Base-by-base conservation (phyloP, 2,329 filamentous ascomycete genomes). In the Gyromitra esculenta region DNA sequence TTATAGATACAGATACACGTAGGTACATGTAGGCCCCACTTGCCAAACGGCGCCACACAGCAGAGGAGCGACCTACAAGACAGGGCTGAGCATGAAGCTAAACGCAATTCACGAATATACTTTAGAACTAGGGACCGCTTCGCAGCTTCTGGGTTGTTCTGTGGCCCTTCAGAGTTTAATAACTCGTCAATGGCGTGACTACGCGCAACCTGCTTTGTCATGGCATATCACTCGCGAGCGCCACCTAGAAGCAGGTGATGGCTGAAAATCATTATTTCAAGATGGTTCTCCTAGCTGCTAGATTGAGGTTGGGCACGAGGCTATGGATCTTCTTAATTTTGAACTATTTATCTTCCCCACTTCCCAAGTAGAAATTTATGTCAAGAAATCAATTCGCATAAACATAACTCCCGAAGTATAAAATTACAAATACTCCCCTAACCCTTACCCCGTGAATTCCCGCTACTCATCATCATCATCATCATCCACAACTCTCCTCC, bases 401-500 rank as follows among this genome's bases (percentile, higher is more conserved):
- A 54, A 59, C 37, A n/a, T 60, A 69, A 69, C 66, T 69, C 66
- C 52, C 54, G 59, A 69, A 69, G 41, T 50, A 69, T 69, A 69
- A 21, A 69, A 69, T 39, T 69, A 69, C 54, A 69, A 8, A 21
- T 5, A 50, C 9, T n/a, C 15, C 21, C 21, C 21, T 59, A 50
- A 21, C n/a, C 5, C 18, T 48, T 25, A 9, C n/a, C 4, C 11
- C 7, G 37, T 11, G 39, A 35, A 15, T 54, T 69, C 43, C 41
- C 54, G 60, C 59, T 77, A 73, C 65, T 75, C 75, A 41, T 77
- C 75, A 13, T 77, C 76, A 70, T 86, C 85, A 59, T 86, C 85
- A 71, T 86, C 85, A 64, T 86, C 85, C 41, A 86, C 83, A 67
- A 85, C 84, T 71, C 85, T 84, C 78, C 85, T 83, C 82, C 86